Evolutionary conservation across 768 basidiomycete genomes (phyloP), one percentile per base, ranked within the genome.

Genomic region (Boletus rex-veris): DNA sequence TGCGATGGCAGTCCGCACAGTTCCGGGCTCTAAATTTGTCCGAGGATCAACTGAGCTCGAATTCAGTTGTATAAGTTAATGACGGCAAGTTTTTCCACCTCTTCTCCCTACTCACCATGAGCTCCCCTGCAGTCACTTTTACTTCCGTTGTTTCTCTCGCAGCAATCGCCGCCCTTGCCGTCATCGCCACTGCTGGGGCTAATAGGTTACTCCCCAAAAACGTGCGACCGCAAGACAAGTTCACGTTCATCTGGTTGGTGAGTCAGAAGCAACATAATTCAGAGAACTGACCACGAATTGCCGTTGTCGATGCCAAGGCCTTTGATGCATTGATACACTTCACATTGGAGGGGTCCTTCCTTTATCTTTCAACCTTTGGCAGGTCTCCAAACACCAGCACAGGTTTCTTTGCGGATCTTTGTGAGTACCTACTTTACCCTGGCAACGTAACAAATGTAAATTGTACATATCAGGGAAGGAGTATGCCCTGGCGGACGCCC

Each of bases 261-360:
- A 62, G 80, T 73, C 15, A 5, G 26, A 15, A 12, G 10, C 35
- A 14, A 36, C 11, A 14, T n/a, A 16, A 14, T 31, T 18, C n/a
- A n/a, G 18, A 15, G 26, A 43, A 36, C 37, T 12, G 15, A 31
- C 5, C 38, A 49, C 18, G 36, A 56, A 42, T 15, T 31, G 8
- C 24, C 18, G 38, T 57, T 24, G 14, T 28, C 33, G 28, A 8
- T 16, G n/a, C 7, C 15, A 59, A 89, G 88, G 79, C 86, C 19
- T 92, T 92, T 60, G 89, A 92, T 66, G 88, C 82, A 4, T 74
- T 89, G 66, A 88, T 88, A 54, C 90, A 92, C 65, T 87, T 90
- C 67, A 75, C 75, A 0, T 83, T 89, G 53, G 90, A 92, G 64
- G 90, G 88, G 9, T 83, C 89, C 5, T 92, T 89, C 75, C 75